Evolutionary conservation across 73 alveolate species (phyloP), one percentile per base, ranked within the genome.

Genomic region (Paramecium pentaurelia): DNA sequence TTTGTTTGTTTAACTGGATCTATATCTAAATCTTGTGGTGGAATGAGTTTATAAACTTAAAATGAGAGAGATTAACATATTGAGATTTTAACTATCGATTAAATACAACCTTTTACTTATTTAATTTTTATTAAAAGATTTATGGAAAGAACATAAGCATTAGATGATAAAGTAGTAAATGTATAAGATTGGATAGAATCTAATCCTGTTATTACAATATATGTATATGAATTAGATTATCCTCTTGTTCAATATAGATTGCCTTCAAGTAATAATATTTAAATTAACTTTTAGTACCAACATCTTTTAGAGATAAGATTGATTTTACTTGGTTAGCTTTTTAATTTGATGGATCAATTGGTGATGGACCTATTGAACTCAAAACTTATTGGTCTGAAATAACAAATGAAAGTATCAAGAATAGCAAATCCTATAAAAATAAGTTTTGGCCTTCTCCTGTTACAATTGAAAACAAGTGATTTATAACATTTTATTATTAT

Each of bases 361-460:
- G 84, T 11, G 84, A 64, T 64, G 47, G 47, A 25, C 84, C 84
- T 28, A 64, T 64, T 34, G 84, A 64, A 64, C 47, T 64, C 16
- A 64, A 34, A 64, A 64, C 84, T 32, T 64, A 64, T 64, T 64
- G 84, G 84, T 64, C 84, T 12, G 84, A 64, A 64, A 64, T 64
- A 32, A 28, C 84, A 64, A 64, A 64, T 27, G 84, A 64, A 27
- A 64, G 84, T 8, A 64, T 64, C 6, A 64, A 64, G 28, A 64
- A 64, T 64, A 32, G 84, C 47, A 14, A 28, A 64, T 64, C 84
- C 9, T 64, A 64, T 64, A 64, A 64, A 64, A 32, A 28, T 64
- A 64, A 64, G 28, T 64, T 64, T 64, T 64, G 84, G 84, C 84
- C 84, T 32, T 64, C 84, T 64, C 84, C 84, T 64, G 47, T 64